Evolutionary conservation across 202 grass and related monocot genomes (phyloP).

Genomic region (Eragrostis tef): DNA sequence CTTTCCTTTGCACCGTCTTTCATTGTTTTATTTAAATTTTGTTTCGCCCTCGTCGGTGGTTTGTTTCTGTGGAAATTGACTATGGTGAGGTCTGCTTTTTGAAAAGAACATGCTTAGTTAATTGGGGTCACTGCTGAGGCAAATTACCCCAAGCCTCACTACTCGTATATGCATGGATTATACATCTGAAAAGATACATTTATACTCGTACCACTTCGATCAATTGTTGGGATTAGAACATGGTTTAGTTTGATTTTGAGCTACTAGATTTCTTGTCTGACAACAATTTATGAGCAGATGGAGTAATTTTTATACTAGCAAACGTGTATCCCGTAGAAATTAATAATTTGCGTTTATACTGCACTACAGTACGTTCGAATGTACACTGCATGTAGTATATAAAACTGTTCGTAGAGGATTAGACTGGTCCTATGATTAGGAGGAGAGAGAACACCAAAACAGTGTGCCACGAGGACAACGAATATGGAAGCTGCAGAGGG

Average conservation of each 20-base stretch:
- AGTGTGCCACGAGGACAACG: slow-evolving; percentile 51
- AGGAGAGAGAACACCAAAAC: not conserved
- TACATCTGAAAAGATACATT: no score
- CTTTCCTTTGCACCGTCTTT: slow-evolving; percentile 26
- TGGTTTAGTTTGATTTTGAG: no score
- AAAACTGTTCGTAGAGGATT: not conserved
- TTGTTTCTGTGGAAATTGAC: not conserved
- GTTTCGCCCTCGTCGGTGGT: slow-evolving; percentile 39
- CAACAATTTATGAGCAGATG: no score
- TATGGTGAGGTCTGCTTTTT: not conserved
- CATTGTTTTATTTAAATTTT: slow-evolving; percentile 5
- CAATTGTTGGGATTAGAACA: no score
- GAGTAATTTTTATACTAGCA: no score
- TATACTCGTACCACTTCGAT: no score
- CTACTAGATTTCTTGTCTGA: no score
- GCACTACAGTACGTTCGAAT: not conserved
- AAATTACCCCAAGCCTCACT: not conserved
- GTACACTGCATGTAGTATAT: not conserved
- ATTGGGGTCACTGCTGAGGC: not conserved
- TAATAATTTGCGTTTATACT: not conserved
- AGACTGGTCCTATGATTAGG: slow-evolving; percentile 21
- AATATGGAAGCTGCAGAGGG: slow-evolving; percentile 7
- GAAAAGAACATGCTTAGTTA: not conserved
- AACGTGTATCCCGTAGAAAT: no score
- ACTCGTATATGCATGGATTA: not conserved